A percentile compares a stretch with the other conserved stretches of the same genome.
phyloP scores from a whole-genome alignment of 495 filamentous ascomycete genomes.

The Penicillium argentinense region DNA sequence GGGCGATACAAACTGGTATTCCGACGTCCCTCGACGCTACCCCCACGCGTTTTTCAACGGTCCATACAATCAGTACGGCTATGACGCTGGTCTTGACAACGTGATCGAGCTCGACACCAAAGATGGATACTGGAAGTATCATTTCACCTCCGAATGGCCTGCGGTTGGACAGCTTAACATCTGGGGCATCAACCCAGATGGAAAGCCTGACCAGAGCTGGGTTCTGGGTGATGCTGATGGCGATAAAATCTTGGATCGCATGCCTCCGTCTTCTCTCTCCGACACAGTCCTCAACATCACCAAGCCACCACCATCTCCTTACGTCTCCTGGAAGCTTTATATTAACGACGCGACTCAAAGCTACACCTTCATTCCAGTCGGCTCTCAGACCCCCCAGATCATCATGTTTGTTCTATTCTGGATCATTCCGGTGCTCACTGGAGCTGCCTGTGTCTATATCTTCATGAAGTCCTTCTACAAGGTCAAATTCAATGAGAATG shows the following conservation, averaged over 20 bases:
- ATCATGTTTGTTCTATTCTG: constrained; percentile 55
- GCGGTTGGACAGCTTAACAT: constrained; percentile 62
- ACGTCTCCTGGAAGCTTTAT: constrained; percentile 53
- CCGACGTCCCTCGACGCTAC: constrained; percentile 44
- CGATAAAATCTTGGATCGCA: constrained; percentile 60
- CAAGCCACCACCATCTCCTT: constrained; percentile 49
- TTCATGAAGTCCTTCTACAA: constrained; percentile 72
- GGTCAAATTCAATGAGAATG: constrained; percentile 69
- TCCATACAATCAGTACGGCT: constrained; percentile 67
- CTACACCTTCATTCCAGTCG: constrained; percentile 52
- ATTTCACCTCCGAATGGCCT: constrained; percentile 66
- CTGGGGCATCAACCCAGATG: constrained; percentile 68
- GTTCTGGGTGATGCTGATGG: constrained; percentile 61
- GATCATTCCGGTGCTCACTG: constrained; percentile 54
- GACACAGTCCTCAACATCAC: constrained; percentile 62
- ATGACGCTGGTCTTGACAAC: constrained; percentile 60
- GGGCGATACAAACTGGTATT: constrained; percentile 50
- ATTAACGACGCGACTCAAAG: constrained; percentile 55
- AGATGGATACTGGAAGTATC: constrained; percentile 57
- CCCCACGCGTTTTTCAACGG: constrained; percentile 67
- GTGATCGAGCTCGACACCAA: constrained; percentile 46
- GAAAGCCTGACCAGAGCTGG: constrained; percentile 58
- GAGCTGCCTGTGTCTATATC: constrained; percentile 50
- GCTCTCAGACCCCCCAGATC: constrained; percentile 54
- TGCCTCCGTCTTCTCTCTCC: constrained; percentile 59